These are phyloP conservation scores for Lactifluus rugatus DNA, from an alignment of 768 basidiomycete genomes.

Conservation along the genomic window DNA sequence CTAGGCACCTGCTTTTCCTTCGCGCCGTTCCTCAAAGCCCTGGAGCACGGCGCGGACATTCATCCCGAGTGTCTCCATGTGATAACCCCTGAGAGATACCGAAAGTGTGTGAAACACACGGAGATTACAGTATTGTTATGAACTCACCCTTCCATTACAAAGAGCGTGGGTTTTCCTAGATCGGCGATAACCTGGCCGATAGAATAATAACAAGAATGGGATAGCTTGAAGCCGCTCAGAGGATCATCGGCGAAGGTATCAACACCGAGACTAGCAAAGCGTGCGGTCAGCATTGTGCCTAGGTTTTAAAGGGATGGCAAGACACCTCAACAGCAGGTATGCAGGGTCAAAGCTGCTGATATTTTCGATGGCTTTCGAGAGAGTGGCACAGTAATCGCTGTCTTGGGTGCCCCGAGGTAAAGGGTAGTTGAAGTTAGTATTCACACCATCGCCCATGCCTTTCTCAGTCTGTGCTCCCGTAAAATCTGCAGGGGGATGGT, in stretches of 20 bases:
- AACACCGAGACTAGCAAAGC: constrained; percentile 25
- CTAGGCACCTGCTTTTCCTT: not conserved
- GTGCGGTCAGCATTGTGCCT: not conserved
- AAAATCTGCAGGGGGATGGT: constrained; percentile 21
- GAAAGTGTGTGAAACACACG: not conserved
- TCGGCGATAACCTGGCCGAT: constrained; percentile 23
- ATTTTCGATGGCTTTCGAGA: constrained; percentile 17
- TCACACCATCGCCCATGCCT: constrained; percentile 22
- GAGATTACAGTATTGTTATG: not conserved
- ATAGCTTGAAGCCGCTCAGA: constrained; percentile 26
- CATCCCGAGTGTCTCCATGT: constrained; percentile 23
- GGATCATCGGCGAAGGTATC: constrained; percentile 29
- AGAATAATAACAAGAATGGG: constrained; percentile 22
- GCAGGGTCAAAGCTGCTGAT: constrained; percentile 21
- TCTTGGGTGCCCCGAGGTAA: constrained; percentile 25
- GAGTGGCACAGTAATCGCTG: constrained; percentile 22
- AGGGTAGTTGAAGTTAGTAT: constrained; percentile 26
- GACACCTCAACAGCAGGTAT: constrained; percentile 26
- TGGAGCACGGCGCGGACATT: constrained; percentile 26
- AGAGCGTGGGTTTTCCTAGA: constrained; percentile 22
- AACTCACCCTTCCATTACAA: constrained; percentile 30
- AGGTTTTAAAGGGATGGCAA: not conserved
- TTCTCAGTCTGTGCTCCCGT: constrained; percentile 25
- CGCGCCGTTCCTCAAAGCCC: constrained; percentile 18
- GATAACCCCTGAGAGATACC: constrained; percentile 23